Percentiles rank a stretch among this genome's conserved stretches.
Conservation (phyloP, 176 grass and related monocot species). For the Urochloa ruziziensis region DNA sequence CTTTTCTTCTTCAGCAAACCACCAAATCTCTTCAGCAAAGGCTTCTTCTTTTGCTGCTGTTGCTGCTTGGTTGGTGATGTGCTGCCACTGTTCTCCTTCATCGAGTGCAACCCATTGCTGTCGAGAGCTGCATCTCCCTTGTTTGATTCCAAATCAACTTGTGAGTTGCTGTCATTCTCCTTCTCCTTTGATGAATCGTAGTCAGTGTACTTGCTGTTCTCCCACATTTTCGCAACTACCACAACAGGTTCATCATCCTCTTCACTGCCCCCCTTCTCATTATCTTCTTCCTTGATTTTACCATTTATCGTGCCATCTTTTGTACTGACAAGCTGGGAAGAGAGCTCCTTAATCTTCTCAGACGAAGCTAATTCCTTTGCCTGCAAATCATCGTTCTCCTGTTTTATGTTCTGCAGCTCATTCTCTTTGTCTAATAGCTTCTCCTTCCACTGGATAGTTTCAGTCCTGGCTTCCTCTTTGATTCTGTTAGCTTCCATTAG, state of each 20-base stretch:
- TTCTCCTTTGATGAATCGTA: conserved; percentile 51
- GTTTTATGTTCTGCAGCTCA: conserved; percentile 57
- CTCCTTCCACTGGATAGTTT: conserved; percentile 62
- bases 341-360: conserved; percentile 61
- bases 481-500: conserved; percentile 52
- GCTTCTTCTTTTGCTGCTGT: conserved; percentile 81
- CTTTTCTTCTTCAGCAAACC: conserved; percentile 88
- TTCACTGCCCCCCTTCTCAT: conserved; percentile 27
- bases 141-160: conserved; percentile 63
- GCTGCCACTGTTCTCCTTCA: conserved; percentile 26
- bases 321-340: conserved; percentile 39
- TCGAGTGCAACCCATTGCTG: conserved; percentile 29
- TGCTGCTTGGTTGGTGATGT: conserved; percentile 52
- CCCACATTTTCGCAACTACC: conserved; percentile 53
- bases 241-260: conserved; percentile 52
- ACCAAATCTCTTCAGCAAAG: conserved; percentile 73
- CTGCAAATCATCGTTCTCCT: conserved; percentile 69
- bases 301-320: conserved; percentile 38
- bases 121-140: conserved; percentile 44
- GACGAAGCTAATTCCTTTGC: conserved; percentile 48
- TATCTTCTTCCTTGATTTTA: conserved; percentile 45
- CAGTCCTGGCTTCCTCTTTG: conserved; percentile 50
- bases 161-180: conserved; percentile 36
- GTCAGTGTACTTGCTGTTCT: conserved; percentile 56
- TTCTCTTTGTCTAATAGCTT: conserved; percentile 80